These are phyloP conservation scores for Termitomyces sp. DNA, from an alignment of 768 basidiomycete genomes.

Conservation along the genomic window DNA sequence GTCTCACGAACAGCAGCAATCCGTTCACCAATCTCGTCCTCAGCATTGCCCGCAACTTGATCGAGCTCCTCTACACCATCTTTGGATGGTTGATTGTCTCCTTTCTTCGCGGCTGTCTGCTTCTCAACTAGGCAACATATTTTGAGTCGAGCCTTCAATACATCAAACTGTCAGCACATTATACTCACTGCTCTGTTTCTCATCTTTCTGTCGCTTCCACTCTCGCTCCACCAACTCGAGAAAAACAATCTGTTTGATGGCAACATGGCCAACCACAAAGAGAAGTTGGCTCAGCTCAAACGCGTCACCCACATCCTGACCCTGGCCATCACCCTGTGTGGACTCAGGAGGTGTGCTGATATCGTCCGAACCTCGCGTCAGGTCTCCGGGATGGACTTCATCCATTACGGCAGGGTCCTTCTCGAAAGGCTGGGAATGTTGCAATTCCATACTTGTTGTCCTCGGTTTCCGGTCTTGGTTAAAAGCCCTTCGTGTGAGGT, in stretches of 20 bases:
- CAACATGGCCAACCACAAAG: conserved; percentile 93
- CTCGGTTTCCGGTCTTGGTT: conserved; percentile 24
- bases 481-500: conserved; percentile 74
- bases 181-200: conserved; percentile 65
- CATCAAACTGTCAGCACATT: not conserved
- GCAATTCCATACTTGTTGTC: conserved; percentile 6
- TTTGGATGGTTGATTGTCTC: conserved; percentile 37
- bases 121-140: conserved; percentile 48
- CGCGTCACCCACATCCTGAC: conserved; percentile 66
- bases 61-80: conserved; percentile 81
- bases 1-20: conserved; percentile 80
- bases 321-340: conserved; percentile 20
- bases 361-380: conserved; percentile 24
- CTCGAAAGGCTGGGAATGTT: conserved; percentile 16
- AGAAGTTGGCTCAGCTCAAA: conserved; percentile 91
- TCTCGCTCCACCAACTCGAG: conserved; percentile 94
- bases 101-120: conserved; percentile 30
- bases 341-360: conserved; percentile 21
- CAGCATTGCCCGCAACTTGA: conserved; percentile 94
- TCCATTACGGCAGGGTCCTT: conserved; percentile 49
- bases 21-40: conserved; percentile 96
- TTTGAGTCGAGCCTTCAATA: not conserved
- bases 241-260: conserved; percentile 96
- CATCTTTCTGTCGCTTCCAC: conserved; percentile 95
- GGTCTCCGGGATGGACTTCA: conserved; percentile 40